phyloP scores from a whole-genome alignment of 306 rosid genomes.

The Fragaria ananassa region DNA sequence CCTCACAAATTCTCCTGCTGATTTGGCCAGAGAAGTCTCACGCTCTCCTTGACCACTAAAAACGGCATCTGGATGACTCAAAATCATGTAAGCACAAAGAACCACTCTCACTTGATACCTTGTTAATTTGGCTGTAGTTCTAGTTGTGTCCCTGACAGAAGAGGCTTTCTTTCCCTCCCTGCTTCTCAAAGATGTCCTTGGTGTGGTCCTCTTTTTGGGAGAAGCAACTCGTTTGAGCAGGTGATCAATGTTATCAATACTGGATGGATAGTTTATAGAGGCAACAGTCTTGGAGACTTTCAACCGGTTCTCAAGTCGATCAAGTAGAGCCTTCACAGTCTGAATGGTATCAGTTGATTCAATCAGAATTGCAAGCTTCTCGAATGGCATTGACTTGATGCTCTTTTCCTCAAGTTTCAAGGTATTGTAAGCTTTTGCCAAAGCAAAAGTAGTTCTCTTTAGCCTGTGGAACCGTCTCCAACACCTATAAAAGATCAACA shows the following conservation, averaged over 20 bases:
- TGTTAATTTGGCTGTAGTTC: conserved; percentile 44
- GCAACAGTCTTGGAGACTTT: conserved; percentile 50
- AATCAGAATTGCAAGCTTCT: conserved; percentile 75
- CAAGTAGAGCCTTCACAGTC: conserved; percentile 70
- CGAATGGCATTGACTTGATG: conserved; percentile 83
- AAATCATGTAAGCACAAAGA: conserved; percentile 84
- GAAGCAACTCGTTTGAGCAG: conserved; percentile 82
- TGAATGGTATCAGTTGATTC: conserved; percentile 76
- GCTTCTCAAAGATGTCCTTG: conserved; percentile 50
- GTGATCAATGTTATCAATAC: conserved; percentile 81
- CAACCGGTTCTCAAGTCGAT: conserved; percentile 77
- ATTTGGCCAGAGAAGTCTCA: conserved; percentile 69
- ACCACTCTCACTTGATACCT: conserved; percentile 79
- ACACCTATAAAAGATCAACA: conserved; percentile 49
- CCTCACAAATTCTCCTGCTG: conserved; percentile 67
- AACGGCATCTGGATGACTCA: conserved; percentile 87
- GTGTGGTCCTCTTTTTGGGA: conserved; percentile 68
- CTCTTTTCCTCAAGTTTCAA: conserved; percentile 63
- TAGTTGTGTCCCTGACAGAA: conserved; percentile 33
- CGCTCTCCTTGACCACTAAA: conserved; percentile 77
- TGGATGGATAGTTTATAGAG: conserved; percentile 39
- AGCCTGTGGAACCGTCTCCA: conserved; percentile 68
- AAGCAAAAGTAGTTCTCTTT: conserved; percentile 64
- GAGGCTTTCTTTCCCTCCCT: conserved; percentile 46
- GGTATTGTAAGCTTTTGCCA: conserved; percentile 64